phyloP scores from a whole-genome alignment of 192 early-diverging fungal species.

The Podila epicladia region DNA sequence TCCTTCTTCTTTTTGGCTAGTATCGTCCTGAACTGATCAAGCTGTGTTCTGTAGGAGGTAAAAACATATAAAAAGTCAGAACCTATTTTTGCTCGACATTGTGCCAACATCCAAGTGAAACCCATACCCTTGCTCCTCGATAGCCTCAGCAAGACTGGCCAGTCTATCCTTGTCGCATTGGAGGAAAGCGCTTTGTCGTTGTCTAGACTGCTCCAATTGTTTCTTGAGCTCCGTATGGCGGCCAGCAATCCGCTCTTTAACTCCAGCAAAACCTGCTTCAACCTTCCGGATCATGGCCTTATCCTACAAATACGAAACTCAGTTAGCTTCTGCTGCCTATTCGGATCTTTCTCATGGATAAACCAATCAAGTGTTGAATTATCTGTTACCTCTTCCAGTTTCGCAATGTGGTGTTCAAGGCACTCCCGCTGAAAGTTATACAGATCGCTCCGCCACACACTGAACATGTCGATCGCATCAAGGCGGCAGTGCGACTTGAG shows the following conservation, averaged over 20 bases:
- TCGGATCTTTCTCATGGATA: too few relatives aligned
- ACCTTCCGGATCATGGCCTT: constrained; percentile 6
- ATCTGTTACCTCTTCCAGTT: constrained; percentile 21
- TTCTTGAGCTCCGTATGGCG: constrained; percentile 22
- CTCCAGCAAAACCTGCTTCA: constrained; percentile 5
- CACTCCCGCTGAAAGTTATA: constrained; percentile 22
- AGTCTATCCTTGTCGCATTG: constrained; percentile 40
- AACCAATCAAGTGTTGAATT: too few relatives aligned
- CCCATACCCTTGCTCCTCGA: constrained; percentile 47
- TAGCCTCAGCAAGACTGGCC: constrained; percentile 35
- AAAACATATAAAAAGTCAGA: too few relatives aligned
- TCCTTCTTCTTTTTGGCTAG: constrained; percentile 32
- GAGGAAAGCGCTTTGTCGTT: constrained; percentile 25
- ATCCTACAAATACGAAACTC: constrained; percentile 12
- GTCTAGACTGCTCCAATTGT: constrained; percentile 17
- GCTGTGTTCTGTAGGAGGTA: constrained; percentile 18
- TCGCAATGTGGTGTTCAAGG: constrained; percentile 23
- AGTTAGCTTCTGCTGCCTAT: too few relatives aligned
- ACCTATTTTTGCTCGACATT: background rate
- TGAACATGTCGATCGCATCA: constrained; percentile 22
- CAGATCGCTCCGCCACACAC: constrained; percentile 11
- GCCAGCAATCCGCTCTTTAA: constrained; percentile 13
- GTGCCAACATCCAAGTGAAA: background rate
- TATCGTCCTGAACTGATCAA: constrained; percentile 26
- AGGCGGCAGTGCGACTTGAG: constrained; percentile 32